Evolutionary conservation across 2,329 filamentous ascomycete species (phyloP).

Genomic region (Fusarium citri): DNA sequence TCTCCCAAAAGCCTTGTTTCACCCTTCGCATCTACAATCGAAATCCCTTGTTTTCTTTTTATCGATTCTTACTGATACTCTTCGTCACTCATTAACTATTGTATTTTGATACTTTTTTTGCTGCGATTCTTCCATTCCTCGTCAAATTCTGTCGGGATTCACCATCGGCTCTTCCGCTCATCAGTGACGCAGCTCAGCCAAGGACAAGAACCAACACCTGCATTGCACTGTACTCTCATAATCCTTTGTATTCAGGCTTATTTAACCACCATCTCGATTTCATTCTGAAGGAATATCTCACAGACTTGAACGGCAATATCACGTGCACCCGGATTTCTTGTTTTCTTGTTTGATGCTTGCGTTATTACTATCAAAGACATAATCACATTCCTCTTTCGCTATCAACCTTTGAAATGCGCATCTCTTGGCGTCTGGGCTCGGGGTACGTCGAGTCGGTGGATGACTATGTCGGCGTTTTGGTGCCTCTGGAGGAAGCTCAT

Average conservation of each 20-base stretch:
- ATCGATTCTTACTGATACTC: neutral
- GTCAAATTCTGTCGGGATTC: slow-evolving; percentile 1
- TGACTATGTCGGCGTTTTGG: slow-evolving; percentile 63
- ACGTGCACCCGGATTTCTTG: slow-evolving; percentile 1
- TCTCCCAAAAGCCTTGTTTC: slow-evolving; percentile 40
- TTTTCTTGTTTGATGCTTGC: slow-evolving; percentile 4
- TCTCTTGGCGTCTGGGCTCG: slow-evolving; percentile 49
- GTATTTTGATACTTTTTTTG: neutral
- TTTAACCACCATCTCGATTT: slow-evolving; percentile 1
- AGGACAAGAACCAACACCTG: slow-evolving; percentile 7
- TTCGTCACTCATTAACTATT: slow-evolving; percentile 19
- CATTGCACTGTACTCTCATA: slow-evolving; percentile 4
- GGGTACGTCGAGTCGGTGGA: slow-evolving; percentile 59
- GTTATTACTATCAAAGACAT: slow-evolving; percentile 11
- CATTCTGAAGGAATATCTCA: slow-evolving; percentile 3
- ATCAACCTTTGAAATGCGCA: slow-evolving; percentile 40
- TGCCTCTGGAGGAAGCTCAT: slow-evolving; percentile 67
- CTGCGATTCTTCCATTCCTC: neutral
- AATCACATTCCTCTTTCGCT: slow-evolving; percentile 3
- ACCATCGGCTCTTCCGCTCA: slow-evolving; percentile 23
- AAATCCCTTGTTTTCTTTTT: slow-evolving; percentile 19
- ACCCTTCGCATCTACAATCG: slow-evolving; percentile 35
- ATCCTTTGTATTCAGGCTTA: slow-evolving; percentile 14
- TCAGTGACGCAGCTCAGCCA: slow-evolving; percentile 37
- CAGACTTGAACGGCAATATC: slow-evolving; percentile 5